These are phyloP conservation scores for Mortierella sp. DNA, from an alignment of 371 early-diverging fungal species.

Conservation along the genomic window DNA sequence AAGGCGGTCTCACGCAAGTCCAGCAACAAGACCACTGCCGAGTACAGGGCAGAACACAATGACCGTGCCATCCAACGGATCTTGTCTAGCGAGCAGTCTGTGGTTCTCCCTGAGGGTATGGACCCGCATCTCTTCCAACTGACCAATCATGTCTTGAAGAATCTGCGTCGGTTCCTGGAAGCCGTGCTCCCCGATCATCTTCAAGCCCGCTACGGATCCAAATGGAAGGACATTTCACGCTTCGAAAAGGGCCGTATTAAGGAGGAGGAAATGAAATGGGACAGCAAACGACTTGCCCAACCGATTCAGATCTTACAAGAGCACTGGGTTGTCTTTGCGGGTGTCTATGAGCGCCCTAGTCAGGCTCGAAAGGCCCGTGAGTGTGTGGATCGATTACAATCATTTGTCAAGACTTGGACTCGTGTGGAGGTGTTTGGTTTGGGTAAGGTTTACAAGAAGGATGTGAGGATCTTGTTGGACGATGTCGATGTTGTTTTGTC, in stretches of 20 bases:
- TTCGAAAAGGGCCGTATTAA: conserved; percentile 22
- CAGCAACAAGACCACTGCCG: not conserved
- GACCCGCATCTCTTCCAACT: conserved; percentile 38
- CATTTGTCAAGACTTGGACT: conserved; percentile 45
- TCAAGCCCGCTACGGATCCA: conserved; percentile 24
- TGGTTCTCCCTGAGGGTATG: conserved; percentile 36
- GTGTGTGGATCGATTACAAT: conserved; percentile 24
- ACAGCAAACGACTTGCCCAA: conserved; percentile 28
- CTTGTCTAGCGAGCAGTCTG: conserved; percentile 22
- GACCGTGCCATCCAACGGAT: conserved; percentile 43
- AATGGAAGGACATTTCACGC: conserved; percentile 25
- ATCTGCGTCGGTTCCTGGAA: conserved; percentile 38
- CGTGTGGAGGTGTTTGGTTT: conserved; percentile 52
- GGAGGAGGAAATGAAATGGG: conserved; percentile 27
- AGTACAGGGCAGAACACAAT: conserved; percentile 32
- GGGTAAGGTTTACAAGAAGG: conserved; percentile 54
- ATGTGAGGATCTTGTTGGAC: conserved; percentile 31
- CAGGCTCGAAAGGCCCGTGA: conserved; percentile 6
- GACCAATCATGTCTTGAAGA: conserved; percentile 39
- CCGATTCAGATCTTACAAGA: conserved; percentile 31
- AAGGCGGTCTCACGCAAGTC: not conserved
- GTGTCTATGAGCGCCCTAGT: conserved; percentile 4
- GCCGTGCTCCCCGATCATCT: conserved; percentile 41
- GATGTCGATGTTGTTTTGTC: conserved; percentile 40
- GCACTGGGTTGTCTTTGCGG: conserved; percentile 41